Percentiles rank a stretch among this genome's conserved stretches.
phyloP scores from a whole-genome alignment of 2,329 filamentous ascomycete genomes.

The Didymella segeticola region DNA sequence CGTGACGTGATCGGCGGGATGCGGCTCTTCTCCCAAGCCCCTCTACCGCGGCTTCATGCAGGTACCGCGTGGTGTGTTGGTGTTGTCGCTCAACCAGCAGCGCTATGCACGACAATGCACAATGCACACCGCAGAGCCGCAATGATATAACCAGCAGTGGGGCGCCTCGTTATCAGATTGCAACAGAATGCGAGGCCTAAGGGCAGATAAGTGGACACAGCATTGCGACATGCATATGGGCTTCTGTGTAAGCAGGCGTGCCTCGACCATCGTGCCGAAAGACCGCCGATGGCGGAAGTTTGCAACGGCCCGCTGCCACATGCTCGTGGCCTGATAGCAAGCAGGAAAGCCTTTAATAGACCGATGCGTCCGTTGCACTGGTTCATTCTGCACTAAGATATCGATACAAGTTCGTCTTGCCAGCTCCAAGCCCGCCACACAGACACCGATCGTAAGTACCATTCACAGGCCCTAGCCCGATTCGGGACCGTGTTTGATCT shows the following conservation, averaged over 20 bases:
- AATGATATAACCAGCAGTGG: conserved; percentile 4
- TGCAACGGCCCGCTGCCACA: conserved; percentile 24
- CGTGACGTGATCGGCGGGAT: conserved; percentile 17
- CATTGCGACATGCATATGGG: conserved; percentile 15
- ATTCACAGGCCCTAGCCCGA: conserved; percentile 29
- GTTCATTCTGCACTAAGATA: neutral
- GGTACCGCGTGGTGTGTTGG: too few species aligned
- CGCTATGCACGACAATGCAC: neutral
- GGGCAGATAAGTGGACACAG: conserved; percentile 18
- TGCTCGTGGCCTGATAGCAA: conserved; percentile 14
- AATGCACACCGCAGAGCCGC: conserved; percentile 14
- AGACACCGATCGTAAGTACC: conserved; percentile 13
- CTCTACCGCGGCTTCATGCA: conserved; percentile 2
- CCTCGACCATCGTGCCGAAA: conserved; percentile 31
- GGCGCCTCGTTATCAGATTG: conserved; percentile 11
- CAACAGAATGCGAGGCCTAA: conserved; percentile 4
- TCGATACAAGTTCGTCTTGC: neutral
- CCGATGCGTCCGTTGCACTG: neutral
- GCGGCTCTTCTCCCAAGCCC: conserved; percentile 9
- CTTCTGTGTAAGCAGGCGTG: conserved; percentile 32
- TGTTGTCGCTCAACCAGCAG: too few species aligned
- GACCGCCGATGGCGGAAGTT: conserved; percentile 24
- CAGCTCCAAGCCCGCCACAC: conserved; percentile 19
- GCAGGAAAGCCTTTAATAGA: conserved; percentile 10
- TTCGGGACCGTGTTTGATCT: conserved; percentile 30